Conservation (phyloP, 306 rosid species). For the barrel medic (Medicago truncatula) region DNA sequence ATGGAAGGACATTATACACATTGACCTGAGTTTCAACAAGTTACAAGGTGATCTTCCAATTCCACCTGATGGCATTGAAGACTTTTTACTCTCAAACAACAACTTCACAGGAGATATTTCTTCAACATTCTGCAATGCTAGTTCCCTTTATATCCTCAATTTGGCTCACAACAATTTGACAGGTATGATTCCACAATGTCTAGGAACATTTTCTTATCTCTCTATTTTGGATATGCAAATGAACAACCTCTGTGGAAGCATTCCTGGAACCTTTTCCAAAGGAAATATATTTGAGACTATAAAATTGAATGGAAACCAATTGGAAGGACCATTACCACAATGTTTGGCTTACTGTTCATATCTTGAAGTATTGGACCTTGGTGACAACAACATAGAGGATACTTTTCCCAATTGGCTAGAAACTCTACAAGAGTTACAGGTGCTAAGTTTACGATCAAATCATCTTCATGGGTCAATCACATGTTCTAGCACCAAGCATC, state of each 20-base stretch:
- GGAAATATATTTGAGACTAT: neutral
- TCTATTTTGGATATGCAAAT: conserved; percentile 32
- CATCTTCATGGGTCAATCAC: too few relatives aligned
- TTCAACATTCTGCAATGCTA: conserved; percentile 16
- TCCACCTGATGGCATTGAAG: neutral
- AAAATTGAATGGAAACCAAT: conserved; percentile 41
- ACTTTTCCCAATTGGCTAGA: conserved; percentile 49
- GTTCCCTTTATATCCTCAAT: neutral
- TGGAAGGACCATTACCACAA: neutral
- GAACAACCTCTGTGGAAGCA: conserved; percentile 41
- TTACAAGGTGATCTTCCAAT: neutral
- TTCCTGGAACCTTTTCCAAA: neutral
- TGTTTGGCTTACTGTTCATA: conserved; percentile 19
- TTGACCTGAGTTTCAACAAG: neutral
- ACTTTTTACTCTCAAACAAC: conserved; percentile 37
- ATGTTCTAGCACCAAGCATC: too few relatives aligned
- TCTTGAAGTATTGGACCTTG: conserved; percentile 50
- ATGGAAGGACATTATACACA: neutral
- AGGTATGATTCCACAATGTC: conserved; percentile 40
- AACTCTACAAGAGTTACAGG: conserved; percentile 33
- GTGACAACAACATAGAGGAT: conserved; percentile 42
- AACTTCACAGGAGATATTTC: conserved; percentile 31
- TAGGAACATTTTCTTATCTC: neutral
- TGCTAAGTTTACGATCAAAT: conserved; percentile 48
- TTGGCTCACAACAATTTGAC: conserved; percentile 21